Conservation (phyloP, 352 stramenopile genomes). For the Phytophthora pinifolia region DNA sequence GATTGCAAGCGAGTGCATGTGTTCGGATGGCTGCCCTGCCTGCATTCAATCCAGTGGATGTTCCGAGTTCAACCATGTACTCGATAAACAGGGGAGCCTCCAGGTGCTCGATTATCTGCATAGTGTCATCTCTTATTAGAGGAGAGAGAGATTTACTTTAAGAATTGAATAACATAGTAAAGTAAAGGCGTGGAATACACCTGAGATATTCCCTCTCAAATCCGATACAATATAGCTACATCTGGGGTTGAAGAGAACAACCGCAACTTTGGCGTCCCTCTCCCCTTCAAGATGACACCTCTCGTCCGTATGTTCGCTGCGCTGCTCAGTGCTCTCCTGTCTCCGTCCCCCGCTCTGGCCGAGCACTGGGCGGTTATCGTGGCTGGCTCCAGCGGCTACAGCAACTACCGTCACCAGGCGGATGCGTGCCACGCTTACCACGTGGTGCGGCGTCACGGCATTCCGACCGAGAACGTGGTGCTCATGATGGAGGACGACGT, state of each 20-base stretch:
- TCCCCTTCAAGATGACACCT: slow-evolving; percentile 10
- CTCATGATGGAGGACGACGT: slow-evolving; percentile 94
- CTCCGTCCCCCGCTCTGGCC: slow-evolving; percentile 15
- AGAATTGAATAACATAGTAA: no score
- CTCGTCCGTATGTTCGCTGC: background rate
- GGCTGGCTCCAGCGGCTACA: slow-evolving; percentile 85
- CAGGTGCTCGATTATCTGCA: slow-evolving; percentile 67
- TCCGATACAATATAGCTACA: slow-evolving; percentile 19
- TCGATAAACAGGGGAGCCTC: slow-evolving; percentile 82
- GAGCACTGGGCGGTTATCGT: slow-evolving; percentile 93
- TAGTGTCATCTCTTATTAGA: background rate
- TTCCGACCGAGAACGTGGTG: slow-evolving; percentile 87
- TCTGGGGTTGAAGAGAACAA: slow-evolving; percentile 25
- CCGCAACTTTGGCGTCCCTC: background rate
- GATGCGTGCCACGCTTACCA: slow-evolving; percentile 92
- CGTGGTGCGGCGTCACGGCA: slow-evolving; percentile 85
- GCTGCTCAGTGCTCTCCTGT: slow-evolving; percentile 18
- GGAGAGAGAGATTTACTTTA: no score
- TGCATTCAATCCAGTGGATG: slow-evolving; percentile 89
- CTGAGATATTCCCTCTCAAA: no score
- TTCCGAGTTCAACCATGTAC: slow-evolving; percentile 89
- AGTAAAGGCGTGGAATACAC: no score
- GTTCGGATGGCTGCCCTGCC: slow-evolving; percentile 75
- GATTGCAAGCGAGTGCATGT: slow-evolving; percentile 81
- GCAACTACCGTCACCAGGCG: slow-evolving; percentile 92